Conservation (phyloP, 257 asterid species). For the Fraxinus quadrangulata region DNA sequence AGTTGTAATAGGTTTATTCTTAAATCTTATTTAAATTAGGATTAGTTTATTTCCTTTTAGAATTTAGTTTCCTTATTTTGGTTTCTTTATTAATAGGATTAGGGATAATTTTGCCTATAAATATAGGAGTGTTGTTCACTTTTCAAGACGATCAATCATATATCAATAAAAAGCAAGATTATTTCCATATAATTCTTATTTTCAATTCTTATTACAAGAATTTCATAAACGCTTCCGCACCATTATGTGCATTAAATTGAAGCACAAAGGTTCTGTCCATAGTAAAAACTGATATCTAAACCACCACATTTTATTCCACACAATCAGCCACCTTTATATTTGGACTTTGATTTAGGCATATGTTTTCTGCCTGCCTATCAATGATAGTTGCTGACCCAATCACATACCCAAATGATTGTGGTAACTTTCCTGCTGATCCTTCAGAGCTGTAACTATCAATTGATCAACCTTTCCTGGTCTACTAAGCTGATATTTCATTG, state of each 20-base stretch:
- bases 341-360: neutral
- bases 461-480: neutral
- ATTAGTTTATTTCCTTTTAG: no score
- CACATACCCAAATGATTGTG: constrained; percentile 3
- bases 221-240: no score
- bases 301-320: neutral
- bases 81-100: no score
- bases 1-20: no score
- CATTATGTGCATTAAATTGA: neutral
- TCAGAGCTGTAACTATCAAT: constrained; percentile 13
- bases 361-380: neutral
- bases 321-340: neutral
- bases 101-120: no score
- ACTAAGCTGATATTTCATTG: neutral
- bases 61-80: no score
- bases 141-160: no score
- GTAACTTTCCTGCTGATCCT: constrained; percentile 6
- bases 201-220: no score
- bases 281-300: neutral
- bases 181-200: no score
- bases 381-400: neutral
- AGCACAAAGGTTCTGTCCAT: neutral
- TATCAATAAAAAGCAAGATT: no score
- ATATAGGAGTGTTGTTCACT: no score
- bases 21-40: no score